Evolutionary conservation across 805 yeast species (phyloP).

Genomic region (Scheffersomyces spartinae): DNA sequence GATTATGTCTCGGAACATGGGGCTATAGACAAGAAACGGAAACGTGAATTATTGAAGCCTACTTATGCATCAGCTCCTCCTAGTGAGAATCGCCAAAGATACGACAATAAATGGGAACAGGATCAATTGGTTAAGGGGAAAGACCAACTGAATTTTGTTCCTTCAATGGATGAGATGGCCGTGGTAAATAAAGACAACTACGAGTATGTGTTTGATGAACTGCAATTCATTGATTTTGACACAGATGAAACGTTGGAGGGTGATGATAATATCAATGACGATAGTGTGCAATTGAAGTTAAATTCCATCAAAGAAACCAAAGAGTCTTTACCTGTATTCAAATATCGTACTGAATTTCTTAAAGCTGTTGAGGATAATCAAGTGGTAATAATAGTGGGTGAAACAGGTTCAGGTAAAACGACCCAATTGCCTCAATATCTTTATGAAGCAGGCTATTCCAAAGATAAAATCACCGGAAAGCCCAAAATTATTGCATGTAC

Average conservation of each 20-base stretch:
- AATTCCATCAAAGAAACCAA: constrained; percentile 37
- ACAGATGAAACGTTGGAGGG: constrained; percentile 23
- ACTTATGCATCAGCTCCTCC: constrained; percentile 13
- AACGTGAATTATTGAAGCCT: constrained; percentile 36
- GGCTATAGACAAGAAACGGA: constrained; percentile 41
- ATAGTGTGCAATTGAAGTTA: constrained; percentile 19
- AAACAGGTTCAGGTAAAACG: constrained; percentile 91
- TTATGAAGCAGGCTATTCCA: constrained; percentile 69
- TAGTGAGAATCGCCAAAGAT: constrained; percentile 7
- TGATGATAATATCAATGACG: constrained; percentile 14
- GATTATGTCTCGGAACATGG: constrained; percentile 44
- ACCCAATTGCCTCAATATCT: constrained; percentile 87
- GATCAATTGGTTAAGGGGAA: constrained; percentile 37
- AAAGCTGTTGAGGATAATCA: constrained; percentile 52
- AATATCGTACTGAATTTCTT: constrained; percentile 48
- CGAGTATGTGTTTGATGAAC: constrained; percentile 66
- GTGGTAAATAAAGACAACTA: constrained; percentile 33
- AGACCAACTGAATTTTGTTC: constrained; percentile 6
- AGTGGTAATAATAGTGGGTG: constrained; percentile 68
- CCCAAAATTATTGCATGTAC: constrained; percentile 62
- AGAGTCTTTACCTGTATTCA: constrained; percentile 64
- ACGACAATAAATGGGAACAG: constrained; percentile 36
- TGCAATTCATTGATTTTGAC: constrained; percentile 48
- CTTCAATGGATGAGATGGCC: constrained; percentile 3
- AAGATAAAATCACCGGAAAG: constrained; percentile 21